These are phyloP conservation scores for Vigna reflexopilosa DNA, from an alignment of 306 rosid genomes.

Conservation along the genomic window DNA sequence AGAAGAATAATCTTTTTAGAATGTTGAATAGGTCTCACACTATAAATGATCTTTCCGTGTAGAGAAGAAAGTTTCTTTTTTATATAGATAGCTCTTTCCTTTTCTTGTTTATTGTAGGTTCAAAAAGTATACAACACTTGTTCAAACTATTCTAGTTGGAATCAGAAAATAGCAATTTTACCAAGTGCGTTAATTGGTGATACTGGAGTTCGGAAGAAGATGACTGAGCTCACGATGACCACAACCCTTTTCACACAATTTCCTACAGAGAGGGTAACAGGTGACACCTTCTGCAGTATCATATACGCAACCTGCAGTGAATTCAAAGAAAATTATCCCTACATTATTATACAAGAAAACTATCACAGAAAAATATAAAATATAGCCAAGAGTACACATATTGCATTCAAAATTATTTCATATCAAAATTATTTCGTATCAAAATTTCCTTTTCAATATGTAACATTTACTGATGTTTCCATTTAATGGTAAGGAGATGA, in stretches of 20 bases:
- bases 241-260: slow-evolving; percentile 95
- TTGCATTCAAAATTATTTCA: background rate
- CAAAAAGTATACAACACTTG: slow-evolving; percentile 12
- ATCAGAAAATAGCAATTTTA: slow-evolving; percentile 49
- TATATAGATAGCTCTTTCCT: no score
- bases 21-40: no score
- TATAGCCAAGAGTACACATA: background rate
- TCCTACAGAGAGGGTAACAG: slow-evolving; percentile 93
- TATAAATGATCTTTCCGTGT: no score
- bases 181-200: slow-evolving; percentile 81
- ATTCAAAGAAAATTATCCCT: slow-evolving; percentile 36
- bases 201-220: slow-evolving; percentile 92
- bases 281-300: slow-evolving; percentile 95
- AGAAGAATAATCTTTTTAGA: no score
- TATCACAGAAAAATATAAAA: background rate
- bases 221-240: slow-evolving; percentile 92
- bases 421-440: background rate
- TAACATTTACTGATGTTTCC: slow-evolving; percentile 3
- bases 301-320: slow-evolving; percentile 85
- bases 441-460: background rate
- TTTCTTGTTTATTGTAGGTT: background rate
- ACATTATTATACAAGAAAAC: slow-evolving; percentile 4
- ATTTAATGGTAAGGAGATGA: background rate
- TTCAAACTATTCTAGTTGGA: background rate
- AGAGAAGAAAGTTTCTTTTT: no score